Evolutionary conservation across 805 yeast species (phyloP), one percentile per base, ranked within the genome.

Genomic region (Debaryomyces maramus): DNA sequence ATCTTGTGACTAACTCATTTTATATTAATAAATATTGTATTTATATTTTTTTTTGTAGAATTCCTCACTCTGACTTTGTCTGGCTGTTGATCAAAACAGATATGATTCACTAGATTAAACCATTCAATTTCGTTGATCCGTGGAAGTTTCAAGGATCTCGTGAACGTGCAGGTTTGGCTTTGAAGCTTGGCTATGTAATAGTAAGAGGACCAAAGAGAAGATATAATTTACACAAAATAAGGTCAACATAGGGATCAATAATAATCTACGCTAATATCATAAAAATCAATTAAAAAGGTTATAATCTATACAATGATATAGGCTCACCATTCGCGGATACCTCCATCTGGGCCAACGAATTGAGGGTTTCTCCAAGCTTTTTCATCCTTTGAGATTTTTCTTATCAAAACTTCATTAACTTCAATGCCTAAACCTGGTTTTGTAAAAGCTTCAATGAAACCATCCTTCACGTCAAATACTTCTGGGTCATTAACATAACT

Each of bases 301-400:
- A 31, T 31, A 31, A 31, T 31, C 34, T 31, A 31, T 31, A 31
- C 21, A 31, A 31, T 31, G 21, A 31, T 31, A 17, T 17, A 18
- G 17, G 34, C 17, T 18, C 13, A 31, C 34, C 34, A 31, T 31
- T 31, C 34, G 19, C 19, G 34, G 34, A 31, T 31, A 31, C 34
- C 34, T 17, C 34, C 34, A 31, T 31, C 34, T 31, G 20, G 34
- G 22, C 34, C 34, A 31, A 31, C 34, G 13, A 31, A 31, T 31
- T 6, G 3, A 6, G 34, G 34, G 7, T 31, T 31, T 31, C 34
- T 31, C 34, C 34, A 31, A 31, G 34, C 34, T 18, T 31, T 31
- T 15, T 31, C 34, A 31, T 31, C 34, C 13, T 31, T 31, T 16
- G 34, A 31, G 14, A 31, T 6, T 31, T 31, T 4, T 18, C 22